These are phyloP conservation scores for Chlorella sp. DNA, from an alignment of 139 green algal genomes.

Conservation along the genomic window DNA sequence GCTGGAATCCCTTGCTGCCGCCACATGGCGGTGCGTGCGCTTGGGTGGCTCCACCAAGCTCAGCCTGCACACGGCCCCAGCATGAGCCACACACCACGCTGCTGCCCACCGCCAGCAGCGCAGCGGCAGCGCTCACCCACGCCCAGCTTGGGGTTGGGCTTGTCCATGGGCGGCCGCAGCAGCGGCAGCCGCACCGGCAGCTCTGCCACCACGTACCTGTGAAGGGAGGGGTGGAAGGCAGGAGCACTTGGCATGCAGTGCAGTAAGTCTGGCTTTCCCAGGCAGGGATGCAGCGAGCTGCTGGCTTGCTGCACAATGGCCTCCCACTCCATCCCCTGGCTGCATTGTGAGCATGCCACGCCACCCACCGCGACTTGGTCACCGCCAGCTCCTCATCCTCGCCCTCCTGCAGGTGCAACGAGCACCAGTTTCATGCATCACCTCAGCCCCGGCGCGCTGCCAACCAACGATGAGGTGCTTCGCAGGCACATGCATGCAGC, in stretches of 20 bases:
- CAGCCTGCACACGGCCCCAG: neutral
- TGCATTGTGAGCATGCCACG: too few relatives aligned
- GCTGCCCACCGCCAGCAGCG: too few relatives aligned
- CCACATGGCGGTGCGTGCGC: too few relatives aligned
- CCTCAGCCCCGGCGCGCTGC: too few relatives aligned
- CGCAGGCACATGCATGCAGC: too few relatives aligned
- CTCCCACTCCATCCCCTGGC: too few relatives aligned
- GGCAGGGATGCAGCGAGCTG: too few relatives aligned
- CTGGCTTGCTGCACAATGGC: too few relatives aligned
- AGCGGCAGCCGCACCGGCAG: conserved; percentile 62
- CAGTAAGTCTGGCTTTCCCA: too few relatives aligned
- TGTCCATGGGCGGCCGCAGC: conserved; percentile 54
- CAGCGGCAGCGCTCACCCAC: conserved; percentile 52
- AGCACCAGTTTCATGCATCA: neutral
- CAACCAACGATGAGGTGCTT: too few relatives aligned
- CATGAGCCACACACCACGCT: neutral
- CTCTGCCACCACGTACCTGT: conserved; percentile 60
- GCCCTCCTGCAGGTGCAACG: neutral
- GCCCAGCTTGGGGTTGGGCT: conserved; percentile 72
- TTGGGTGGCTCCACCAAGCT: neutral
- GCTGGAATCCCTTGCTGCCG: neutral
- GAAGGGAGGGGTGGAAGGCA: too few relatives aligned
- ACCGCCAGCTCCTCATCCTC: conserved; percentile 1
- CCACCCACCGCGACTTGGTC: conserved; percentile 32
- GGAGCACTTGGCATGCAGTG: too few relatives aligned